Base-by-base conservation (phyloP, 805 yeast species). In the Cyberlindnera maritima region DNA sequence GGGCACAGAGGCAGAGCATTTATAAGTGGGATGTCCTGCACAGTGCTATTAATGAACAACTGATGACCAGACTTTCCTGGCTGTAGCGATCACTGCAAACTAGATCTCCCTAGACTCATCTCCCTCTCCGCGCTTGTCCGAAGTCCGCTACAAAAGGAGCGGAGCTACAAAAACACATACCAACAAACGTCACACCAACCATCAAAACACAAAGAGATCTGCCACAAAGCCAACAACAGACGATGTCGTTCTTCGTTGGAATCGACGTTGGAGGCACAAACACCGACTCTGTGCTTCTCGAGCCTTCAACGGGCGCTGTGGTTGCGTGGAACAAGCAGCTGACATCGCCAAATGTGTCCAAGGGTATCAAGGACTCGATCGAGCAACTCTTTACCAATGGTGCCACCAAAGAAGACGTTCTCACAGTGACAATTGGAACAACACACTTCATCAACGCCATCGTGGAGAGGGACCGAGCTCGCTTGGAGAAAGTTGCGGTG, bases 241-340 rank as follows among this genome's bases (percentile, higher is more conserved):
- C 7, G 31, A 28, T 28, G 31, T 13, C 31, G n/a, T 53, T 55
- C 33, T 51, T 70, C 9, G 67, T 75, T 31, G 80, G 79, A 20
- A 71, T 75, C 17, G 80, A 75, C 55, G 79, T 75, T 36, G 80
- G 80, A 20, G 79, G 79, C 14, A 75, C 79, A 32, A 74, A 74
- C 61, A 72, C 79, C 1, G 79, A 75, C 56, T 65, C 74, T 19
- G 79, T 75, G 28, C 56, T 75, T 20, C 47, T 75, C 8, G 72
- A 74, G 43, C 74, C 78, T 1, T 39, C 61, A 6, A 36, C 54
- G 29, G 57, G 64, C 32, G 71, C 74, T 0, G 71, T 74, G 2
- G 33, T 73, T 13, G 61, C 72, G 6, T 74, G 68, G 69, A 63
- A 72, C 49, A 75, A 75, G 50, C 64, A 74, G 19, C 59, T 63